Evolutionary conservation across 179 eudicot genomes (phyloP), one percentile per base, ranked within the genome.

Genomic region (Silene coronaria): DNA sequence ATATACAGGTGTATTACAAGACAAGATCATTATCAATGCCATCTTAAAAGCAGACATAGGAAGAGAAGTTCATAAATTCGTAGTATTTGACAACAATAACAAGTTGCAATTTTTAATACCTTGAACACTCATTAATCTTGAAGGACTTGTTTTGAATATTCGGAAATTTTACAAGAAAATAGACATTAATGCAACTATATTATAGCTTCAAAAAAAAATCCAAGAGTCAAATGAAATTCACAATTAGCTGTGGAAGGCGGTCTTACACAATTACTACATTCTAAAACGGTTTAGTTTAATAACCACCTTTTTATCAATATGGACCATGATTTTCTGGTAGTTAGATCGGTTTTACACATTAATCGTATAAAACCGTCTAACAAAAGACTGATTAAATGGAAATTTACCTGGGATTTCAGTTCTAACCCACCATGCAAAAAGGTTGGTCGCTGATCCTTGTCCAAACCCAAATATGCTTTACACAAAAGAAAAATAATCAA

Each of bases 21-120:
- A 46, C 34, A 69, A 55, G 51, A 10, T 53, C 67, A 60, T 51
- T 73, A 57, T 62, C 67, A 74, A 36, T 74, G 64, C 55, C 46
- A 46, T 70, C 46, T 70, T 12, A 5, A 60, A 75, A 75, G 0
- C 42, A 30, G 19, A 28, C 71, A n/a, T 51, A 42, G 38, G 48
- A 48, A 60, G 30, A 28, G 30, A 6, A 11, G 23, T 30, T 51
- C 2, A 16, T 7, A 14, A 48, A 48, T 48, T 8, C 19, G 14
- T 30, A 60, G 16, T 17, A 26, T 26, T 26, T 65, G 59, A 45
- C 22, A 71, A 70, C 6, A 19, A n/a, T 13, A 21, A 22, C 16
- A 27, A 28, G 30, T 76, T n/a, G 16, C 21, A 48, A 11, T 53
- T 13, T 67, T 30, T 24, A 42, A 7, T 30, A 16, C 60, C 55